Evolutionary conservation across 768 basidiomycete genomes (phyloP), one percentile per base, ranked within the genome.

Genomic region (Butyriboletus loyo): DNA sequence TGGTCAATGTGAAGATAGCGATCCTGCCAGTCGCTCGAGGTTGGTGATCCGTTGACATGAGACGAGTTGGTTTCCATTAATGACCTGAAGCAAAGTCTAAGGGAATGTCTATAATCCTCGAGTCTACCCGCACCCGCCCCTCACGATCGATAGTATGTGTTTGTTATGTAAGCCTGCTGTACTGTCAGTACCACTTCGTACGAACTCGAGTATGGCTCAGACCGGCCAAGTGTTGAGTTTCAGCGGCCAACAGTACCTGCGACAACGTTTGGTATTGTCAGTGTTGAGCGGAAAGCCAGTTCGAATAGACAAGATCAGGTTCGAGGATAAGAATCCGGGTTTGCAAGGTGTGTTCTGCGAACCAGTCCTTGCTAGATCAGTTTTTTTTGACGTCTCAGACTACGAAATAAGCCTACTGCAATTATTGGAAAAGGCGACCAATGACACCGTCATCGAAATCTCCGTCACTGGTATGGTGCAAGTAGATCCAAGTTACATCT

Each of bases 371-470:
- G 46, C 41, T 39, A 27, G 27, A 52, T 39, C 4, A 28, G 30
- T 17, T n/a, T 9, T 9, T 35, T 50, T 30, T 10, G 44, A 24
- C 47, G 27, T 48, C 10, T 30, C 61, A 92, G 95, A 98, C 69
- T 96, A 86, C 70, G 97, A 99, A 75, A 84, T 96, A 43, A 94
- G 89, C 63, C 77, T 98, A 24, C 70, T 99, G 38, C 78, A 96
- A 41, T 72, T 98, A 15, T 63, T 98, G 31, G 95, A 98, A 67
- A 92, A 91, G 61, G 75, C 90, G 4, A 95, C 93, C 4, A 98
- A 98, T 77, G 97, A 96, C 2, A 91, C 91, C 6, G 73, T 91
- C 27, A 89, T 98, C 54, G 97, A 98, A 68, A 98, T 99, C 46
- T 96, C 93, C 2, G 87, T 95, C 7, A 98, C 97, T 21, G 96